These are phyloP conservation scores for Oxyria digyna DNA, from an alignment of 148 eudicot genomes.

Conservation along the genomic window DNA sequence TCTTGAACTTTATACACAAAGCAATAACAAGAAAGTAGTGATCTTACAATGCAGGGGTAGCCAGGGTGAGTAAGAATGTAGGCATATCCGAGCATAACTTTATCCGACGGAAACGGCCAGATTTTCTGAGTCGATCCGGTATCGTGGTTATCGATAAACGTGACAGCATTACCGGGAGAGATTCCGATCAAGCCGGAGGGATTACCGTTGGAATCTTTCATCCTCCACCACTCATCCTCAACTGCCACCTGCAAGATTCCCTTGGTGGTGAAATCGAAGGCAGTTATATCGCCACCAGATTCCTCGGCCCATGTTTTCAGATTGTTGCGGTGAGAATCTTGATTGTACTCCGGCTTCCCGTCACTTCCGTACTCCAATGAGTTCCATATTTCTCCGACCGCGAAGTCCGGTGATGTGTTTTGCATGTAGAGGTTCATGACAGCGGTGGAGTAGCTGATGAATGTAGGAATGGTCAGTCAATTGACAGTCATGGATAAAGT, in stretches of 20 bases:
- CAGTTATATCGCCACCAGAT: slow-evolving; percentile 33
- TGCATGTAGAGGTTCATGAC: slow-evolving; percentile 31
- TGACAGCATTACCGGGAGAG: slow-evolving; percentile 38
- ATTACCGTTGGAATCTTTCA: slow-evolving; percentile 39
- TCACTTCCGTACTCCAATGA: slow-evolving; percentile 20
- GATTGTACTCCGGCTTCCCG: slow-evolving; percentile 34
- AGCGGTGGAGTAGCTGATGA: slow-evolving; percentile 21
- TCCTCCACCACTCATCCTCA: slow-evolving; percentile 40
- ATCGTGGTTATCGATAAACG: slow-evolving; percentile 57
- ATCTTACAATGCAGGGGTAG: neutral
- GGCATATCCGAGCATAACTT: slow-evolving; percentile 28
- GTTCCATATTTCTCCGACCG: slow-evolving; percentile 39
- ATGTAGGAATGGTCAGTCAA: too few relatives aligned
- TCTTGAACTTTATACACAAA: neutral
- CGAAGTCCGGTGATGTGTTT: slow-evolving; percentile 25
- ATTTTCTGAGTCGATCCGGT: slow-evolving; percentile 39
- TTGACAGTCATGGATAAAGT: too few relatives aligned
- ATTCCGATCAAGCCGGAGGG: slow-evolving; percentile 48
- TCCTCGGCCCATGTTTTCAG: slow-evolving; percentile 35
- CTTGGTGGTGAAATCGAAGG: slow-evolving; percentile 61
- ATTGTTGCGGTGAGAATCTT: slow-evolving; percentile 31
- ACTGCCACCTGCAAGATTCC: slow-evolving; percentile 58
- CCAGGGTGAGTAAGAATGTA: slow-evolving; percentile 47
- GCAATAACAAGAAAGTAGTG: neutral
- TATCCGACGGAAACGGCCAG: slow-evolving; percentile 52